Evolutionary conservation across 768 basidiomycete species (phyloP).

Genomic region (Agaricus subrufescens): DNA sequence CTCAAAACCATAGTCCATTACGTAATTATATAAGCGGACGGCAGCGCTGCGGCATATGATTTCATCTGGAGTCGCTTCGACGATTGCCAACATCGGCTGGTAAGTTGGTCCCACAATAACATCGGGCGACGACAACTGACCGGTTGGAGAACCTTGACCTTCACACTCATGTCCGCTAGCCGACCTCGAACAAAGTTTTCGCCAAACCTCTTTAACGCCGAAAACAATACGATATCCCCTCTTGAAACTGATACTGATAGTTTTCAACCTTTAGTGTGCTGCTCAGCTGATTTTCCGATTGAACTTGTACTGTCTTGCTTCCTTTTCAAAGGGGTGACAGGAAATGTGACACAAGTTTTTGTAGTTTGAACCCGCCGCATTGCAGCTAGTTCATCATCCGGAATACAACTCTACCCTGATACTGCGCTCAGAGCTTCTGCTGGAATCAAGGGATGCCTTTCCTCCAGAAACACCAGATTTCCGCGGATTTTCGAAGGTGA

Average conservation of each 20-base stretch:
- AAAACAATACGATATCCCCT: not conserved
- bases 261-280: slow-evolving; percentile 20
- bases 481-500: slow-evolving; percentile 31
- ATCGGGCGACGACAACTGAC: not conserved
- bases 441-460: slow-evolving; percentile 30
- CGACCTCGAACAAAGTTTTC: slow-evolving; percentile 3
- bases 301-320: slow-evolving; percentile 18
- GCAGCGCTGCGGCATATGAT: too few relatives aligned
- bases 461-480: slow-evolving; percentile 31
- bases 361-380: slow-evolving; percentile 71
- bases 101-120: too few relatives aligned
- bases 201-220: not conserved
- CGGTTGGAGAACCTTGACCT: not conserved
- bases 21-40: too few relatives aligned
- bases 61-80: too few relatives aligned
- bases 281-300: slow-evolving; percentile 20
- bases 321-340: not conserved
- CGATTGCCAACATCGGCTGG: too few relatives aligned
- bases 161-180: not conserved
- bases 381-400: slow-evolving; percentile 79
- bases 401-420: slow-evolving; percentile 93
- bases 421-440: slow-evolving; percentile 70
- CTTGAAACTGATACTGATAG: not conserved
- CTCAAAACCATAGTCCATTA: too few relatives aligned
- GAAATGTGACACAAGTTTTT: slow-evolving; percentile 1